Conservation (phyloP, 169 alveolate species). For the Neospora caninum region DNA sequence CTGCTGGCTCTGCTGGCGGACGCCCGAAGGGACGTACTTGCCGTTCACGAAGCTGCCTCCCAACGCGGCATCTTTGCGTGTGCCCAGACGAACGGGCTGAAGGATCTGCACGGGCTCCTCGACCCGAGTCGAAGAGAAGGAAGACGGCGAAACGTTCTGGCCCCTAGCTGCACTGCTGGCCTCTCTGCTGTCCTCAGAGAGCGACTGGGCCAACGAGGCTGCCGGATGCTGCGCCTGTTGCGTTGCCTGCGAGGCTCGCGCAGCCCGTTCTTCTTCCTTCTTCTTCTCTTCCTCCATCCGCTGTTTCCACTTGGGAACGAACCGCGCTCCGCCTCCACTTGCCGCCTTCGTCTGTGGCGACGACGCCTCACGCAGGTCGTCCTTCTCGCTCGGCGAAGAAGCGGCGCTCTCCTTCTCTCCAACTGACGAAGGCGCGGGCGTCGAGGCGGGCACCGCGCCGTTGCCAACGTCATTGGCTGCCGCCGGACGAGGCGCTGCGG, state of each 20-base stretch:
- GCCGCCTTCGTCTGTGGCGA: neutral
- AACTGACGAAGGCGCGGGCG: neutral
- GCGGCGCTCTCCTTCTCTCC: neutral
- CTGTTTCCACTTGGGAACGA: constrained; percentile 7
- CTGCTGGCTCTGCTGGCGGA: neutral
- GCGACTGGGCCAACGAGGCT: neutral
- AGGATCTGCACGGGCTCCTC: constrained; percentile 41
- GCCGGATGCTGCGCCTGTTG: neutral
- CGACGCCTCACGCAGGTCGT: neutral
- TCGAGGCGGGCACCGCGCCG: neutral
- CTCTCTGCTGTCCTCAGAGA: neutral
- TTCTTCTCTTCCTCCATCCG: constrained; percentile 13
- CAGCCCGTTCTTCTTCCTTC: neutral
- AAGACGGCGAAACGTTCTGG: neutral
- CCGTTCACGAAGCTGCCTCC: constrained; percentile 17
- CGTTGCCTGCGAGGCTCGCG: neutral
- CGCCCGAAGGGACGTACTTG: constrained; percentile 11
- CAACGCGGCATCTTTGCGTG: constrained; percentile 10
- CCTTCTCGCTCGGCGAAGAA: neutral
- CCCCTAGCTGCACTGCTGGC: neutral
- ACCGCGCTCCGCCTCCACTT: neutral
- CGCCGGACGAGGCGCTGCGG: neutral
- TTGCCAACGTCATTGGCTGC: neutral
- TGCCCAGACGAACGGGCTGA: constrained; percentile 33
- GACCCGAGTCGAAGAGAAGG: neutral